phyloP scores from a whole-genome alignment of 768 basidiomycete genomes.

The Clitopilus passeckerianus region DNA sequence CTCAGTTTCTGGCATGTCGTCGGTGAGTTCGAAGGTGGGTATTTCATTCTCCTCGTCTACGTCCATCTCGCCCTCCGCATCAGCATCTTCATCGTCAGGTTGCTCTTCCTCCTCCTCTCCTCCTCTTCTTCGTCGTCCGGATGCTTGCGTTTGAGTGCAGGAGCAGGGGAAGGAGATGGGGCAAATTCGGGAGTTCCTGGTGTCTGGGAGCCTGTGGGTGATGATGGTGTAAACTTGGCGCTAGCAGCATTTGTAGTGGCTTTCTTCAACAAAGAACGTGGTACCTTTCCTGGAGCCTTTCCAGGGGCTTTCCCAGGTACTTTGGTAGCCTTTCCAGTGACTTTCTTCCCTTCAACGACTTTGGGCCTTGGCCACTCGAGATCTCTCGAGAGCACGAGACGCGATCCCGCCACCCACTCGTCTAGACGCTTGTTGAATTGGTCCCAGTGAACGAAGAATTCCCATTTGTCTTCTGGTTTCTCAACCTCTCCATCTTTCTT shows the following conservation, averaged over 20 bases:
- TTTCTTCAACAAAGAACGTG: conserved; percentile 62
- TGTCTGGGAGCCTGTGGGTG: conserved; percentile 46
- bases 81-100: conserved; percentile 50
- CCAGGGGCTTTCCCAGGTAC: background rate
- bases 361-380: conserved; percentile 97
- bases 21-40: conserved; percentile 56
- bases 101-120: conserved; percentile 60
- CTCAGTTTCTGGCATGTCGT: conserved; percentile 45
- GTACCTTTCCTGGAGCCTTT: conserved; percentile 61
- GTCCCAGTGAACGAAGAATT: conserved; percentile 99
- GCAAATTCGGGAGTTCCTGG: conserved; percentile 23
- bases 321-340: conserved; percentile 20
- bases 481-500: conserved; percentile 39
- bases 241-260: conserved; percentile 65
- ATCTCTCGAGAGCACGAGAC: conserved; percentile 79
- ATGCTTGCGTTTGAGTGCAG: conserved; percentile 61
- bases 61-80: conserved; percentile 72
- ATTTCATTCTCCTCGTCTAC: conserved; percentile 72
- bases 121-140: conserved; percentile 67
- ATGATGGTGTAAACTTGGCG: conserved; percentile 25
- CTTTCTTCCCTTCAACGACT: conserved; percentile 52
- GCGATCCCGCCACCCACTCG: conserved; percentile 90
- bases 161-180: conserved; percentile 54
- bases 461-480: conserved; percentile 73
- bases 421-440: conserved; percentile 99